A percentile compares a stretch with the other conserved stretches of the same genome.
Evolutionary conservation across 1,284 basidiomycete species (phyloP).

Genomic region (Bjerkandera adusta): DNA sequence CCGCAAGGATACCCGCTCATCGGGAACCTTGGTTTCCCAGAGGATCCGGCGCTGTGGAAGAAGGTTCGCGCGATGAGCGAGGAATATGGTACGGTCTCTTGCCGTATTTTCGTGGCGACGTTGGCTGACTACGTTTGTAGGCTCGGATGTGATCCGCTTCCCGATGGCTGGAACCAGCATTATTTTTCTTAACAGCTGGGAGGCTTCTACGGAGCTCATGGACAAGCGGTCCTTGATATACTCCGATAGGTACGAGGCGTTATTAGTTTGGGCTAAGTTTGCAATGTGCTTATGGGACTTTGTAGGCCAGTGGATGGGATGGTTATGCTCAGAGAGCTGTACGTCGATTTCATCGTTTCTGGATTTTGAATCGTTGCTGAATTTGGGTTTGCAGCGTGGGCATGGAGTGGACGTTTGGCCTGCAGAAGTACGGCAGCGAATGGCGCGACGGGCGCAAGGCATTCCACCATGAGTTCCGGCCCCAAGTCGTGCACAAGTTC

Average conservation of each 20-base stretch:
- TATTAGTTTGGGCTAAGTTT: neutral
- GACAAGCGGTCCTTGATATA: slow-evolving; percentile 11
- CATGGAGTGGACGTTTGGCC: neutral
- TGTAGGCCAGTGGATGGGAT: neutral
- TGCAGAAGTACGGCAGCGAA: neutral
- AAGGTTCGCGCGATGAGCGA: too few relatives aligned
- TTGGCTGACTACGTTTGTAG: neutral
- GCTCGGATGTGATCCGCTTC: slow-evolving; percentile 16
- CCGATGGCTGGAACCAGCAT: neutral
- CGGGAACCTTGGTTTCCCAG: neutral
- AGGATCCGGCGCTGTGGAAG: too few relatives aligned
- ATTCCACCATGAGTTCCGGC: slow-evolving; percentile 3
- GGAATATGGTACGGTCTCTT: too few relatives aligned
- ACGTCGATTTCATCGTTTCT: neutral
- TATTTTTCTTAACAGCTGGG: slow-evolving; percentile 3
- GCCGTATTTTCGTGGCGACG: too few relatives aligned
- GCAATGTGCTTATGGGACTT: neutral
- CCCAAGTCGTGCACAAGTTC: neutral
- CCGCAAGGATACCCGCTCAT: neutral
- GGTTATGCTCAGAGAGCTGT: neutral
- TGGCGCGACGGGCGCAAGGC: slow-evolving; percentile 1
- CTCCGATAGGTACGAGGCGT: slow-evolving; percentile 8
- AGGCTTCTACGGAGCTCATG: slow-evolving; percentile 3
- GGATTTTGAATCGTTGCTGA: too few relatives aligned
- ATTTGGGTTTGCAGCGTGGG: neutral